Base-by-base conservation (phyloP, 2,329 filamentous ascomycete genomes). In the Phoma herbarum region DNA sequence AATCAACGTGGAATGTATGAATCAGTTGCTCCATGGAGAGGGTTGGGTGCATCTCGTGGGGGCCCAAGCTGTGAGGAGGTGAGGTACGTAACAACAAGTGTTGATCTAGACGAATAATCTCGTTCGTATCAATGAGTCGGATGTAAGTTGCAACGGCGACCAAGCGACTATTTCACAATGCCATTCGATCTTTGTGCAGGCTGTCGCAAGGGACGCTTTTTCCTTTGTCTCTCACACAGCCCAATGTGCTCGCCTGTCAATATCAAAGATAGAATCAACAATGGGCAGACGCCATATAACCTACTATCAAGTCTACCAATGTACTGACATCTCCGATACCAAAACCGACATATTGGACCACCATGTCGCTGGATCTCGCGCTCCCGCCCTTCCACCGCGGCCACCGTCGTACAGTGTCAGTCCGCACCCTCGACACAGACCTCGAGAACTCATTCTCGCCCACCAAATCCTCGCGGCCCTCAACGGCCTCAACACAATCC, bases 391-490 rank as follows among this genome's bases (percentile, higher is more conserved):
- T 18, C 28, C 39, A 16, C 18, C 25, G 10, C 18, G 4, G 25
- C 11, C 39, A 43, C 45, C 43, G n/a, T 4, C 39, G 14, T 31
- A 25, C 46, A 18, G 6, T 20, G 14, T 39, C 50, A 25, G 6
- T 42, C 25, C 44, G 4, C 16, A 35, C 22, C 23, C 52, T 43
- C 28, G 20, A 28, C 43, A 28, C 26, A 31, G 22, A 37, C 44
- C 61, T 51, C 44, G 61, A 65, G 43, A 69, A 22, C 33, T 62
- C 43, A 16, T 2, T 18, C 3, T n/a, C 14, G 6, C 31, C 62
- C 46, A 60, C 66, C 43, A 70, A 35, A 23, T 65, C 64, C 2
- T 25, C 52, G 0, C 73, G 69, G 0, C 29, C 37, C 3, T 29
- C 28, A 5, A 22, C 37, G 2, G 28, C 52, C 18, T 49, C 45